phyloP scores from a whole-genome alignment of 176 grass and related monocot species.

The Phragmites australis region DNA sequence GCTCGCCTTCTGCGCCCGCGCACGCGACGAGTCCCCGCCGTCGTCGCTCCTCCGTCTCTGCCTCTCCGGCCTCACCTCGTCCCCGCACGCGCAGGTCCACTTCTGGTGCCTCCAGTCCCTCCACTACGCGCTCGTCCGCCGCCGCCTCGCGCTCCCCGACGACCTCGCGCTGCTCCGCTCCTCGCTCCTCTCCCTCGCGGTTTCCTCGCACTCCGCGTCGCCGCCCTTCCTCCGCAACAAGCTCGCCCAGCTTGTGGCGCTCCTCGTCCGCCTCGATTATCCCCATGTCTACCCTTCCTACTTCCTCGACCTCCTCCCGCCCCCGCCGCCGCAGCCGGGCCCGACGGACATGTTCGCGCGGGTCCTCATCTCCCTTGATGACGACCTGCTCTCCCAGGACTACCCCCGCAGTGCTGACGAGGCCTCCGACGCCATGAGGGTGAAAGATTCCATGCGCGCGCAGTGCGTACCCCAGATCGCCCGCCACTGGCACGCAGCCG shows the following conservation, averaged over 20 bases:
- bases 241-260: constrained; percentile 76
- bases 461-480: constrained; percentile 97
- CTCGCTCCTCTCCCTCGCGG: constrained; percentile 70
- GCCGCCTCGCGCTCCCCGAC: constrained; percentile 49
- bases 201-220: constrained; percentile 47
- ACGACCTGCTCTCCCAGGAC: constrained; percentile 89
- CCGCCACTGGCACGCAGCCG: constrained; percentile 74
- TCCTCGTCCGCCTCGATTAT: constrained; percentile 79
- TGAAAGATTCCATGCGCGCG: constrained; percentile 90
- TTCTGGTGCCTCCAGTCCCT: constrained; percentile 97
- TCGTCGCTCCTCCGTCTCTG: constrained; percentile 77
- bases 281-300: constrained; percentile 65
- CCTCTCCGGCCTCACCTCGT: constrained; percentile 68
- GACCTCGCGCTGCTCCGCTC: constrained; percentile 69
- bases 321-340: constrained; percentile 44
- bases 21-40: constrained; percentile 59
- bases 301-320: constrained; percentile 68
- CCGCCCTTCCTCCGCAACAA: constrained; percentile 87
- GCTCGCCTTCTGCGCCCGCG: constrained; percentile 73
- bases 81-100: constrained; percentile 59
- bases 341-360: constrained; percentile 89
- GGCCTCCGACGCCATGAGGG: constrained; percentile 55
- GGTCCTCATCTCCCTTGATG: constrained; percentile 69
- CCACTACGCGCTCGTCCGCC: constrained; percentile 60
- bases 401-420: constrained; percentile 68